Conservation (phyloP, 305 asterid species). For the Solanum hybrid region DNA sequence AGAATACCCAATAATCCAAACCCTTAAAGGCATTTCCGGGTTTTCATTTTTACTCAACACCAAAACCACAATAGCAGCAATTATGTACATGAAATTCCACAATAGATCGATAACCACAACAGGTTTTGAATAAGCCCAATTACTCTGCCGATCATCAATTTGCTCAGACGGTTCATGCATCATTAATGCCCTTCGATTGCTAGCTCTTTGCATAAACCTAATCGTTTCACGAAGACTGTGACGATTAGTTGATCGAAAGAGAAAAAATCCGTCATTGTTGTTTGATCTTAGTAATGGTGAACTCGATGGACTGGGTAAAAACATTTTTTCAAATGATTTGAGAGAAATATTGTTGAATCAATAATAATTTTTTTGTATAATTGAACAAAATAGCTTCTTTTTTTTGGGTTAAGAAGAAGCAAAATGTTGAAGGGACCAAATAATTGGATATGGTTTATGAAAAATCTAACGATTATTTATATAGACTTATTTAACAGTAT, state of each 20-base stretch:
- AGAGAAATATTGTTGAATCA: background rate
- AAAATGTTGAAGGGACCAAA: background rate
- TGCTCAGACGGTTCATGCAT: slow-evolving; percentile 65
- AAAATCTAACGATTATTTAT: background rate
- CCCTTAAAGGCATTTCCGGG: slow-evolving; percentile 51
- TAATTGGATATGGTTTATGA: background rate
- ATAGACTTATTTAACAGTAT: background rate
- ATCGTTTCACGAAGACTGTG: slow-evolving; percentile 49
- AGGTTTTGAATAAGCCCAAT: slow-evolving; percentile 74
- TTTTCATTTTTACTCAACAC: slow-evolving; percentile 31
- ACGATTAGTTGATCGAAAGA: slow-evolving; percentile 2
- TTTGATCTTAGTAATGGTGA: slow-evolving; percentile 1
- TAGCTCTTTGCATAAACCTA: slow-evolving; percentile 46
- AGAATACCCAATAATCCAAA: slow-evolving; percentile 58
- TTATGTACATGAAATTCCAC: slow-evolving; percentile 53
- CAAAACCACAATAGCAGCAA: slow-evolving; percentile 38
- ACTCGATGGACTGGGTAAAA: background rate
- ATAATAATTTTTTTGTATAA: background rate
- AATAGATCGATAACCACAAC: slow-evolving; percentile 47
- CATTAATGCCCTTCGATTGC: slow-evolving; percentile 39
- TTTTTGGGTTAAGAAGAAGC: background rate
- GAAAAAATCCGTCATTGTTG: slow-evolving; percentile 15
- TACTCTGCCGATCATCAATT: slow-evolving; percentile 48
- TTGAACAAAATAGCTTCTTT: background rate
- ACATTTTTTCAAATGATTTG: background rate